Percentiles rank a stretch among this genome's conserved stretches.
These are phyloP conservation scores for Blastocystis sp. DNA, from an alignment of 352 stramenopile species.

Conservation along the genomic window DNA sequence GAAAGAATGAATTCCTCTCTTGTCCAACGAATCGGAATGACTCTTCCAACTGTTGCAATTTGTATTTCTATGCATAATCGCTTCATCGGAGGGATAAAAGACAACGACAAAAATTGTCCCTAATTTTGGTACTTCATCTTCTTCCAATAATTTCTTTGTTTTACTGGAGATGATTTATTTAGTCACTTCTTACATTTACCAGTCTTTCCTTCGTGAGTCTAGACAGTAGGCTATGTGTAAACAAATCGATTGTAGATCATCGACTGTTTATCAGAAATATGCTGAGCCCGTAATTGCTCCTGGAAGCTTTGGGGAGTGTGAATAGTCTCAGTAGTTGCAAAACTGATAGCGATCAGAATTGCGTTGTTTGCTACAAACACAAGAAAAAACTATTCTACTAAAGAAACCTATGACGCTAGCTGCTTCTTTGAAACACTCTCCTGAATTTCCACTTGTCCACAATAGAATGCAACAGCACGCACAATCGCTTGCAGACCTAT, in stretches of 20 bases:
- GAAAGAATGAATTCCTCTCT: no score
- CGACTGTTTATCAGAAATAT: constrained; percentile 56
- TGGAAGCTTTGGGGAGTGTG: constrained; percentile 38
- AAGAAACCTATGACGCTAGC: neutral
- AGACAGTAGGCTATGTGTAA: constrained; percentile 6
- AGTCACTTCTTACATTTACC: constrained; percentile 11
- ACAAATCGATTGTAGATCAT: neutral
- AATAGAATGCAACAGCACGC: neutral
- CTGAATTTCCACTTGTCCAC: neutral
- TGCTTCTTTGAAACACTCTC: no score
- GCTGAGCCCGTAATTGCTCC: constrained; percentile 53
- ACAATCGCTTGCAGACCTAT: neutral
- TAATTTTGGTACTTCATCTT: neutral
- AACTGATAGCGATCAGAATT: neutral
- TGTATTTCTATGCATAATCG: no score
- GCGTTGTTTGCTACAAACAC: neutral
- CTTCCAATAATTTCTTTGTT: neutral
- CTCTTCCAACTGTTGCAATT: no score
- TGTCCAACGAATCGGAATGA: no score
- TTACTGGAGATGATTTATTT: constrained; percentile 40
- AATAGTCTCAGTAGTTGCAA: neutral
- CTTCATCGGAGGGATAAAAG: no score
- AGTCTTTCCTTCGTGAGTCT: constrained; percentile 44
- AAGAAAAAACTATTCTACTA: neutral
- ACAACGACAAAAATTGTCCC: neutral